A percentile compares a stretch with the other conserved stretches of the same genome.
These are phyloP conservation scores for Pelargonium citronellum DNA, from an alignment of 441 rosid species.

Conservation along the genomic window DNA sequence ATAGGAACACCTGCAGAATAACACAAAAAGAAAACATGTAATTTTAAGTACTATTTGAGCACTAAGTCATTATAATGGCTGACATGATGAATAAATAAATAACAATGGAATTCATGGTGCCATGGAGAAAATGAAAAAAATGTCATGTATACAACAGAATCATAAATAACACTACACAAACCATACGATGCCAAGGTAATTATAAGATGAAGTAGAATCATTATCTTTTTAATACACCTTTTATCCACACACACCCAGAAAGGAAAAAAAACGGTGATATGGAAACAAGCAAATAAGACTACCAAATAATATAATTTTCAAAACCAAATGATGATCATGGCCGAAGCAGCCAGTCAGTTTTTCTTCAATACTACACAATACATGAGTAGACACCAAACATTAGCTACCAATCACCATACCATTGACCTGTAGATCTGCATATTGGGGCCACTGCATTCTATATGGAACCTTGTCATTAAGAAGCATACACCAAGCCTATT, in stretches of 20 bases:
- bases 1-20: conserved; percentile 47
- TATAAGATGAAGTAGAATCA: not conserved
- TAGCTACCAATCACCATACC: conserved; percentile 45
- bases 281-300: not conserved
- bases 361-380: not conserved
- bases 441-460: conserved; percentile 99
- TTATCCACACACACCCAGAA: not conserved
- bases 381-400: not conserved
- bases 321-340: not conserved
- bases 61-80: not conserved
- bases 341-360: not conserved
- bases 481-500: conserved; percentile 98
- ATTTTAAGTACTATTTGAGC: not conserved
- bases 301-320: not conserved
- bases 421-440: conserved; percentile 85
- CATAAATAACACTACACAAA: not conserved
- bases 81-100: not conserved
- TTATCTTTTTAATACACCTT: not conserved
- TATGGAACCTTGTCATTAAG: conserved; percentile 88
- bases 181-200: not conserved
- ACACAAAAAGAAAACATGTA: conserved; percentile 10
- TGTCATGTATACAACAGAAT: not conserved
- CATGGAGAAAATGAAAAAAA: not conserved
- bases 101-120: conserved; percentile 1
- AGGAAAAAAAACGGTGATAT: not conserved